Percentiles rank a stretch among this genome's conserved stretches.
These are phyloP conservation scores for Penicillium paxilli DNA, from an alignment of 495 filamentous ascomycete species.

Conservation along the genomic window DNA sequence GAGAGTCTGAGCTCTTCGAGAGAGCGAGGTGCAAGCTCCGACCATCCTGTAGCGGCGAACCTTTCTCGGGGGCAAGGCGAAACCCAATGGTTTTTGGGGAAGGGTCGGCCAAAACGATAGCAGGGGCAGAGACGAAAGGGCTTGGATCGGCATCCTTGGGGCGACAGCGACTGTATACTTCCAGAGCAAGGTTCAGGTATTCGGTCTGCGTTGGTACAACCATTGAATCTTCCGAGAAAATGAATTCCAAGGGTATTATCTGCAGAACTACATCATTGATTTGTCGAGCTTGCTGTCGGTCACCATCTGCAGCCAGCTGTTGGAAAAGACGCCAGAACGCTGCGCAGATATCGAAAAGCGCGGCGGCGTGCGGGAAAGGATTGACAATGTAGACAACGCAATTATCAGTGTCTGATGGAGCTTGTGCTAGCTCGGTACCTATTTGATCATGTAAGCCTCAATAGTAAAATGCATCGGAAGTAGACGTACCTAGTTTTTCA, in stretches of 20 bases:
- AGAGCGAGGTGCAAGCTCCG: conserved; percentile 86
- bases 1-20: conserved; percentile 73
- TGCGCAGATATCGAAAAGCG: conserved; percentile 73
- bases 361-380: conserved; percentile 61
- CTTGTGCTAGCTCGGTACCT: conserved; percentile 46
- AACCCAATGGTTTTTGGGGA: conserved; percentile 77
- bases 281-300: conserved; percentile 49
- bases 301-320: conserved; percentile 55
- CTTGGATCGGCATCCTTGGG: conserved; percentile 46
- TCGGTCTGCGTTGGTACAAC: conserved; percentile 67
- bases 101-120: conserved; percentile 72
- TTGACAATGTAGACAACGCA: conserved; percentile 89
- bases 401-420: conserved; percentile 53
- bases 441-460: conserved; percentile 15
- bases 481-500: conserved; percentile 43
- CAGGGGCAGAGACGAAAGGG: conserved; percentile 56
- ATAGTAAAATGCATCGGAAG: conserved; percentile 8
- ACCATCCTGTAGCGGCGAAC: conserved; percentile 77
- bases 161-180: conserved; percentile 84
- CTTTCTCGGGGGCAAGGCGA: conserved; percentile 57
- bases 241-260: conserved; percentile 70
- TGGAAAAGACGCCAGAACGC: conserved; percentile 77
- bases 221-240: conserved; percentile 65
- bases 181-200: conserved; percentile 69
- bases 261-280: conserved; percentile 78